A percentile compares a stretch with the other conserved stretches of the same genome.
phyloP scores from a whole-genome alignment of 2,329 filamentous ascomycete genomes.

The Pseudogymnoascus destructans region DNA sequence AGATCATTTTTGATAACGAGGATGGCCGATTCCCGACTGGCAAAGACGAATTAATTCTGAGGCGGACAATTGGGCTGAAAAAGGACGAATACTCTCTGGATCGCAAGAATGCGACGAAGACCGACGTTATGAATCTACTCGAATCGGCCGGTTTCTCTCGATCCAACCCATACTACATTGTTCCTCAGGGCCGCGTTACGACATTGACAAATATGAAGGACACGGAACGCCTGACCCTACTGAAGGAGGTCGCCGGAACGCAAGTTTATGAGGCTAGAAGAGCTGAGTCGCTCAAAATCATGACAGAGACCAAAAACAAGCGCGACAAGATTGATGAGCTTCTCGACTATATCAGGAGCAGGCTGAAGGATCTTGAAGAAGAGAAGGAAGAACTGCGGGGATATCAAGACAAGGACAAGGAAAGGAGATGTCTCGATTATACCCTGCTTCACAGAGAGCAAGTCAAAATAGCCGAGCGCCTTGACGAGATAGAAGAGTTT shows the following conservation, averaged over 20 bases:
- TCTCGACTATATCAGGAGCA: conserved; percentile 81
- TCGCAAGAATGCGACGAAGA: conserved; percentile 88
- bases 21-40: conserved; percentile 92
- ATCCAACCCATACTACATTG: conserved; percentile 98
- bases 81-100: conserved; percentile 98
- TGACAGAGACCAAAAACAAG: conserved; percentile 93
- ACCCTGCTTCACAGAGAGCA: conserved; percentile 88
- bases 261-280: conserved; percentile 92
- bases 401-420: conserved; percentile 89
- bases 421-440: conserved; percentile 85
- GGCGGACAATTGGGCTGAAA: conserved; percentile 90
- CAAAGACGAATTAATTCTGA: conserved; percentile 77
- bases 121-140: conserved; percentile 86
- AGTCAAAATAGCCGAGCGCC: conserved; percentile 57
- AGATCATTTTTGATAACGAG: conserved; percentile 96
- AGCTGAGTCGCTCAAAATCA: conserved; percentile 87
- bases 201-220: conserved; percentile 98
- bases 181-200: conserved; percentile 92
- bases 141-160: conserved; percentile 94
- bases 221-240: conserved; percentile 69
- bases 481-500: conserved; percentile 72
- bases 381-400: conserved; percentile 92
- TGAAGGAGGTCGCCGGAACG: conserved; percentile 97
- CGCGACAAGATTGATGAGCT: conserved; percentile 87
- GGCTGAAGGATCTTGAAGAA: conserved; percentile 79